Evolutionary conservation across 495 filamentous ascomycete species (phyloP).

Genomic region (Talaromyces borbonicus): DNA sequence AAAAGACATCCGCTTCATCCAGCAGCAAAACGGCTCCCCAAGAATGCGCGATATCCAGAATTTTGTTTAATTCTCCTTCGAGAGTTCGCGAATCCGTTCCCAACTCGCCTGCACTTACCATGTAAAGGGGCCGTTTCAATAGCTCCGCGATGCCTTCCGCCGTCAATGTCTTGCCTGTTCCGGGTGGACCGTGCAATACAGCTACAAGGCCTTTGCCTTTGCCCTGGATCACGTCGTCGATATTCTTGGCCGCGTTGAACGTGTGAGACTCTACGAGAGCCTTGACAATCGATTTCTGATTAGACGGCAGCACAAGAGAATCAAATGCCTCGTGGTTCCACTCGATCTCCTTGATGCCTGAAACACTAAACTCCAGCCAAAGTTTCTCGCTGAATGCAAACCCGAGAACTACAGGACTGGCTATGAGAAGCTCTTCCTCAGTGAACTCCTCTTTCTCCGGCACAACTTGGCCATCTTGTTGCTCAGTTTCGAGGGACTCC

Average conservation of each 20-base stretch:
- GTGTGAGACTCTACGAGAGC: constrained; percentile 74
- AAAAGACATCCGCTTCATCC: constrained; percentile 72
- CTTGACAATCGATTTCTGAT: constrained; percentile 72
- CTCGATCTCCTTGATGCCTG: constrained; percentile 67
- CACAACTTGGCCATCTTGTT: constrained; percentile 8
- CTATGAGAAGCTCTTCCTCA: constrained; percentile 78
- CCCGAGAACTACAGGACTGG: constrained; percentile 89
- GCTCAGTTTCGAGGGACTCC: constrained; percentile 37
- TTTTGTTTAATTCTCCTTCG: constrained; percentile 71
- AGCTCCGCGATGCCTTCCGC: constrained; percentile 82
- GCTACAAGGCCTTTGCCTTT: constrained; percentile 68
- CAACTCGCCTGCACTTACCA: constrained; percentile 72
- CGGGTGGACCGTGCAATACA: constrained; percentile 74
- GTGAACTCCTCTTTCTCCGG: constrained; percentile 48
- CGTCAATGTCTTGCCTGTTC: constrained; percentile 83
- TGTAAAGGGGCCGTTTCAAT: constrained; percentile 73
- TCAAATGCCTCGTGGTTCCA: constrained; percentile 80
- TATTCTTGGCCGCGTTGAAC: constrained; percentile 71
- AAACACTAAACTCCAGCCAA: constrained; percentile 86
- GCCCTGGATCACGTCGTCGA: constrained; percentile 74
- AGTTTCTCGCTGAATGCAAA: constrained; percentile 85
- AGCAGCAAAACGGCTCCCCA: constrained; percentile 77
- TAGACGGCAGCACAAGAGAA: constrained; percentile 61
- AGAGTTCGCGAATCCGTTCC: constrained; percentile 71
- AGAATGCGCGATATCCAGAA: constrained; percentile 76